A percentile compares a stretch with the other conserved stretches of the same genome.
Conservation (phyloP, 1,284 basidiomycete species). For the Neolentinus lepideus region DNA sequence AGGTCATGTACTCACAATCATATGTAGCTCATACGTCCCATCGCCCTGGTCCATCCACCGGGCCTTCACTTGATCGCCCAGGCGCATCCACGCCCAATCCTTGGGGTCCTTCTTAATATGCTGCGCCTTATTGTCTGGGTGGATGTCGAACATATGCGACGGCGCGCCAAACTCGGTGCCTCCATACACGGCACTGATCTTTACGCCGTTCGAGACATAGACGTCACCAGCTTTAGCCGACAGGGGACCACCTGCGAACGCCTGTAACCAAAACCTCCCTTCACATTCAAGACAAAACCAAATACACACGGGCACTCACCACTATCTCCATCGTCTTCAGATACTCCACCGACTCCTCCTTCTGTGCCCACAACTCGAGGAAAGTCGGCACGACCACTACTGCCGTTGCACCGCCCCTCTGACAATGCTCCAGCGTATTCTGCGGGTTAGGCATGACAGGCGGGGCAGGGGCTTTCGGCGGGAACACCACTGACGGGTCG, state of each 20-base stretch:
- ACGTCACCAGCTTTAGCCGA: neutral
- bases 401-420: slow-evolving; percentile 3
- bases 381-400: slow-evolving; percentile 12
- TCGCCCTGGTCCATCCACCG: slow-evolving; percentile 23
- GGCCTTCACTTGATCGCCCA: slow-evolving; percentile 11
- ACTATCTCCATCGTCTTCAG: slow-evolving; percentile 10
- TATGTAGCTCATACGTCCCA: slow-evolving; percentile 22
- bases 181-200: slow-evolving; percentile 8
- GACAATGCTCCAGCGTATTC: slow-evolving; percentile 10
- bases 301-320: neutral
- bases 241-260: slow-evolving; percentile 1
- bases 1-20: slow-evolving; percentile 19
- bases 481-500: slow-evolving; percentile 8
- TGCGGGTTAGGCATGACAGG: slow-evolving; percentile 11
- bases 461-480: slow-evolving; percentile 10
- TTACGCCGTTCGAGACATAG: neutral
- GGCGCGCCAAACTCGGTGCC: slow-evolving; percentile 13
- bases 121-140: slow-evolving; percentile 2
- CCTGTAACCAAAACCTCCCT: slow-evolving; percentile 3
- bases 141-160: slow-evolving; percentile 8
- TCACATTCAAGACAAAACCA: neutral
- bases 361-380: slow-evolving; percentile 15
- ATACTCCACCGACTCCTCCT: slow-evolving; percentile 10
- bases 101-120: slow-evolving; percentile 4
- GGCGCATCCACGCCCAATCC: slow-evolving; percentile 25